Evolutionary conservation across 306 rosid species (phyloP).

Genomic region (Ceratonia siliqua): DNA sequence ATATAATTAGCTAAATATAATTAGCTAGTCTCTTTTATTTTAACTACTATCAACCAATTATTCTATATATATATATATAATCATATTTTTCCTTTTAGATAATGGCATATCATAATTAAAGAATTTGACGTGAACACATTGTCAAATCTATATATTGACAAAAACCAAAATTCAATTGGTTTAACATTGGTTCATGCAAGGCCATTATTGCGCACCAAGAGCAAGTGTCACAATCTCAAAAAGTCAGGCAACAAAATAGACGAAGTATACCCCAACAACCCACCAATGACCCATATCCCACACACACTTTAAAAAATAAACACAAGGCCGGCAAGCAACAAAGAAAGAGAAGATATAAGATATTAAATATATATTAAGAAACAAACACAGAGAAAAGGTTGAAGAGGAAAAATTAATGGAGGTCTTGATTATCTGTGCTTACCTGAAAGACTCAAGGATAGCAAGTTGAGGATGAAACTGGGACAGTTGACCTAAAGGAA

Average conservation of each 20-base stretch:
- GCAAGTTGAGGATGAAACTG: slow-evolving; percentile 35
- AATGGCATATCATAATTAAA: neutral
- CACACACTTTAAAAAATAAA: neutral
- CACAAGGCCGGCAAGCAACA: neutral
- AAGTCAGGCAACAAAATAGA: neutral
- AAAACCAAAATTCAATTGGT: neutral
- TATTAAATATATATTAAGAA: neutral
- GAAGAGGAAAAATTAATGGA: neutral
- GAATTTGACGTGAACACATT: neutral
- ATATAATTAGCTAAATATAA: too few relatives aligned
- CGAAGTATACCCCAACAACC: neutral
- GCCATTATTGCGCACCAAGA: neutral
- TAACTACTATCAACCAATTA: too few relatives aligned
- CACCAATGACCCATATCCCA: neutral
- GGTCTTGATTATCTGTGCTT: neutral
- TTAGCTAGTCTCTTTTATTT: too few relatives aligned
- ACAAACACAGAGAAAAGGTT: neutral
- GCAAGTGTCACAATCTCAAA: neutral
- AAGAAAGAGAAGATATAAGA: neutral
- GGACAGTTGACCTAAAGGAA: slow-evolving; percentile 40
- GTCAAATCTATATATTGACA: neutral
- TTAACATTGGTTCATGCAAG: neutral
- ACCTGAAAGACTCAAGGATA: slow-evolving; percentile 45
- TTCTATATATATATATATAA: too few relatives aligned
- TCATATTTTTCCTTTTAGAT: too few relatives aligned